Evolutionary conservation across 768 basidiomycete genomes (phyloP).

Genomic region (Trametes sanguinea): DNA sequence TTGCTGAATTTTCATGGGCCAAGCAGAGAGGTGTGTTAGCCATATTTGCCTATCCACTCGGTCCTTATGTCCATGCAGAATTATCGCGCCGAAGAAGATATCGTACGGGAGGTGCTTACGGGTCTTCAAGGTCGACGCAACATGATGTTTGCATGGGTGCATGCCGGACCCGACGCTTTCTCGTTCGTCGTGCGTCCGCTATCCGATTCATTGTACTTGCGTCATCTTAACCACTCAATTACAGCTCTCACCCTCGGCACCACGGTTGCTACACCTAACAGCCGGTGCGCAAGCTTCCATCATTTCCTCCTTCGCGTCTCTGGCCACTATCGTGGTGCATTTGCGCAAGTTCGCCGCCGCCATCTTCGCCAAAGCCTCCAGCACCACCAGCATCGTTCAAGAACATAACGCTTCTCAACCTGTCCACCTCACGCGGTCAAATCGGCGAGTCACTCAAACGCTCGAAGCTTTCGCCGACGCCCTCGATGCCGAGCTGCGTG

Average conservation of each 20-base stretch:
- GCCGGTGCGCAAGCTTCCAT: constrained; percentile 66
- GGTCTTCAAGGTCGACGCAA: constrained; percentile 73
- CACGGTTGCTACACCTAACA: constrained; percentile 69
- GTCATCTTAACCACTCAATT: background rate
- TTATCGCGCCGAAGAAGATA: constrained; percentile 74
- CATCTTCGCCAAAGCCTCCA: constrained; percentile 41
- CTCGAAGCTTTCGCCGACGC: constrained; percentile 86
- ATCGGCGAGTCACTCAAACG: constrained; percentile 48
- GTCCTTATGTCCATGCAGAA: constrained; percentile 39
- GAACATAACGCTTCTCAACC: constrained; percentile 2
- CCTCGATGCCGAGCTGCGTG: constrained; percentile 56
- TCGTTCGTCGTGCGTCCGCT: constrained; percentile 35
- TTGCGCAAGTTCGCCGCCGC: constrained; percentile 61
- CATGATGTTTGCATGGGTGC: constrained; percentile 46
- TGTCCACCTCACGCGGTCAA: constrained; percentile 3
- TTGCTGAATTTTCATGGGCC: constrained; percentile 43
- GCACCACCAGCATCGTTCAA: constrained; percentile 23
- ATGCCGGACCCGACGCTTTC: constrained; percentile 31
- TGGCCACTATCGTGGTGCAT: constrained; percentile 60
- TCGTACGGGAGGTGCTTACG: constrained; percentile 76
- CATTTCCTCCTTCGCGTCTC: constrained; percentile 55
- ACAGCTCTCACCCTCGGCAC: constrained; percentile 54
- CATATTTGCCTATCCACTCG: too few relatives aligned
- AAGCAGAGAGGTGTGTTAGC: constrained; percentile 42
- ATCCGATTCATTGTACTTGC: background rate